Evolutionary conservation across 371 early-diverging fungal genomes (phyloP), one percentile per base, ranked within the genome.

Genomic region (Polyrhizophydium stewartii): DNA sequence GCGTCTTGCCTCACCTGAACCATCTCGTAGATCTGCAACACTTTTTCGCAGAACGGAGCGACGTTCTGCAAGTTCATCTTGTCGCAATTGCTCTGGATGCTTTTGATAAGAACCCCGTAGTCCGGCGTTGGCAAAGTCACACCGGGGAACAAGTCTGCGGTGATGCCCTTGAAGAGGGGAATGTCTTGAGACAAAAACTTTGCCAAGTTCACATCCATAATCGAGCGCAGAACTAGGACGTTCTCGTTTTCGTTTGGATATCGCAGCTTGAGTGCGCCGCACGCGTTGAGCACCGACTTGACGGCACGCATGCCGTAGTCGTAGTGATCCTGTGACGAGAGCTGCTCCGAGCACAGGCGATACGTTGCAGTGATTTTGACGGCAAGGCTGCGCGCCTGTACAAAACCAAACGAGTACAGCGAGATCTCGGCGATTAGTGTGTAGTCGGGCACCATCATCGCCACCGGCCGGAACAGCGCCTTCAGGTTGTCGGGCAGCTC

Each of bases 301-400:
- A 82, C 78, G 24, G 82, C 82, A 40, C 85, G 64, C 75, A 85
- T 81, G 6, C 83, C 84, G 62, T 85, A 85, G 60, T 82, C 79
- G 53, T 74, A 76, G 63, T 77, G 79, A 64, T 77, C 78, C 58
- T 77, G 77, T 12, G 79, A 79, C 33, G 77, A 77, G 10, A 82
- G 68, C 60, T 82, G 78, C 64, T 79, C 79, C 0, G 79, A 79
- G 59, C 79, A 82, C 16, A 79, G 60, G 13, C 76, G 56, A 61
- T 79, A 82, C 17, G 79, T 79, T 7, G 79, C 79, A 0, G 74
- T 74, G 46, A 82, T 79, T 56, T 79, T 79, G 12, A 74, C 73
- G 16, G 82, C 72, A 13, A 82, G 49, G 37, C 66, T 64, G 27
- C 79, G 62, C 3, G 79, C 79, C 32, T 72, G 65, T 22, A 75